Conservation (phyloP, 768 basidiomycete genomes). For the Russula emetica region DNA sequence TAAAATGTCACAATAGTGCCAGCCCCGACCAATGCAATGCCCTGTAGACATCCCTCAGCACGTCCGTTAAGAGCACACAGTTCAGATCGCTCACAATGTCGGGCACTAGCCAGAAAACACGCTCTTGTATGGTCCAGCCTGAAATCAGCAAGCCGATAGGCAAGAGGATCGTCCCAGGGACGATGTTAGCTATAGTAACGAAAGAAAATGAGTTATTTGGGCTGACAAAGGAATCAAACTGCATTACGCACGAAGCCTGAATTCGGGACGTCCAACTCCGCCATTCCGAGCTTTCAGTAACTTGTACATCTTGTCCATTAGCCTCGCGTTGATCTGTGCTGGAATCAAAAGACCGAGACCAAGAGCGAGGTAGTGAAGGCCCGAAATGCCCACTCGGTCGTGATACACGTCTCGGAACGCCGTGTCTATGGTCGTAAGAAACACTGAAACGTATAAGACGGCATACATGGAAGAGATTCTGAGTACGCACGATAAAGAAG, state of each 20-base stretch:
- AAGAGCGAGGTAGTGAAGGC: constrained; percentile 67
- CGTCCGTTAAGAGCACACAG: background rate
- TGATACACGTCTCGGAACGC: constrained; percentile 56
- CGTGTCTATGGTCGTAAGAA: constrained; percentile 57
- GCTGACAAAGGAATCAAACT: background rate
- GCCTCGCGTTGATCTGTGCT: constrained; percentile 50
- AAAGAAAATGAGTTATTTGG: background rate
- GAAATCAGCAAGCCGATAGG: constrained; percentile 64
- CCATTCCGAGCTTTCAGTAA: constrained; percentile 50
- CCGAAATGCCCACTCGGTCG: constrained; percentile 52
- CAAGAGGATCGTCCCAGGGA: constrained; percentile 53
- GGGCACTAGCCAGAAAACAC: constrained; percentile 64
- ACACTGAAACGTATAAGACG: constrained; percentile 41
- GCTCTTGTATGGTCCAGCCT: constrained; percentile 62
- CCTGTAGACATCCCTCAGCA: constrained; percentile 38
- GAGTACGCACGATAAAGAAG: constrained; percentile 25
- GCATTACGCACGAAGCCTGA: constrained; percentile 41
- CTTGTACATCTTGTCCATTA: constrained; percentile 55
- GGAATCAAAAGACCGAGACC: constrained; percentile 53
- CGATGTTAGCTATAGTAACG: constrained; percentile 47
- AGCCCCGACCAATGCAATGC: constrained; percentile 52
- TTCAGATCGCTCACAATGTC: constrained; percentile 47
- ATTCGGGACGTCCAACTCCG: constrained; percentile 53
- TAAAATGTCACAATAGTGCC: constrained; percentile 60
- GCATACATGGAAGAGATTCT: background rate